Conservation (phyloP, 495 filamentous ascomycete species). For the Lepraria neglecta region DNA sequence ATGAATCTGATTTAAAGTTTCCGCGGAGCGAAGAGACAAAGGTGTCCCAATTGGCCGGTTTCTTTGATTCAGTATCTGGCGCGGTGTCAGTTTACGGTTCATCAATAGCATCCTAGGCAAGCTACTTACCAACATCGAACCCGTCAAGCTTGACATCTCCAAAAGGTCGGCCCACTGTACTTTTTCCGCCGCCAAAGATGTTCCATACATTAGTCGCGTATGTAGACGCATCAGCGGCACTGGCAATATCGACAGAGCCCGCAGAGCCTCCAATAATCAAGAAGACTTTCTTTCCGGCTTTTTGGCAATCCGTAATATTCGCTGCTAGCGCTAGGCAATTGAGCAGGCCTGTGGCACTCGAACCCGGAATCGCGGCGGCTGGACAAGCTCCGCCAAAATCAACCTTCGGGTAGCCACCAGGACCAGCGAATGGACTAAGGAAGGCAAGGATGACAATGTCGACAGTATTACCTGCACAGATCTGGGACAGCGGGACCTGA, state of each 20-base stretch:
- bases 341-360: slow-evolving; percentile 27
- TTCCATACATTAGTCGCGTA: slow-evolving; percentile 49
- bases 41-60: slow-evolving; percentile 36
- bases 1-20: slow-evolving; percentile 37
- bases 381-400: slow-evolving; percentile 29
- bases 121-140: slow-evolving; percentile 45
- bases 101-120: background rate
- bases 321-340: slow-evolving; percentile 42
- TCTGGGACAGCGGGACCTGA: slow-evolving; percentile 10
- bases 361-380: slow-evolving; percentile 19
- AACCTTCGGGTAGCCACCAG: slow-evolving; percentile 30
- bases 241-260: slow-evolving; percentile 33
- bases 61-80: slow-evolving; percentile 32
- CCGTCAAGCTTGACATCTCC: slow-evolving; percentile 50
- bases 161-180: slow-evolving; percentile 41
- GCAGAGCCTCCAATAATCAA: slow-evolving; percentile 45
- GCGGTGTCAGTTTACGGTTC: background rate
- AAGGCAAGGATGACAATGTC: slow-evolving; percentile 51
- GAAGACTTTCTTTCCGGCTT: slow-evolving; percentile 43
- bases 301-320: slow-evolving; percentile 48
- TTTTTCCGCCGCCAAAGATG: slow-evolving; percentile 44
- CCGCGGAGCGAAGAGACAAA: slow-evolving; percentile 43
- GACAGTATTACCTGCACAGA: slow-evolving; percentile 34
- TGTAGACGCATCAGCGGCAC: slow-evolving; percentile 37
- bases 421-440: slow-evolving; percentile 39